phyloP scores from a whole-genome alignment of 371 early-diverging fungal species.

The Mortierella sp. region DNA sequence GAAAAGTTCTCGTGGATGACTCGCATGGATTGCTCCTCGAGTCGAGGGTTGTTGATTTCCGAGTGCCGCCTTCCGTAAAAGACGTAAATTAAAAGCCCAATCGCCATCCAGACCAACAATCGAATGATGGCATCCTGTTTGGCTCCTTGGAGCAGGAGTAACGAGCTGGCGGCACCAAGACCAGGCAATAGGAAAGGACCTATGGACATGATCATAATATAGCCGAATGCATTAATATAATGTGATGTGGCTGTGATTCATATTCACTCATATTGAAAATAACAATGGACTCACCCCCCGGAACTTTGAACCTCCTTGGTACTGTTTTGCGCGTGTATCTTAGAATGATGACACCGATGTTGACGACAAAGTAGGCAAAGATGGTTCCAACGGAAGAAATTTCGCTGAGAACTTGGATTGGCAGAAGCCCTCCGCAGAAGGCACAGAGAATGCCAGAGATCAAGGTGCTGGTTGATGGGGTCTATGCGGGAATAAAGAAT shows the following conservation, averaged over 20 bases:
- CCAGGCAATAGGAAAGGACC: slow-evolving; percentile 49
- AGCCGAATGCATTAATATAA: not conserved
- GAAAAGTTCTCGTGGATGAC: slow-evolving; percentile 53
- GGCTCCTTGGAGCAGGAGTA: slow-evolving; percentile 46
- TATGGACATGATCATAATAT: not conserved
- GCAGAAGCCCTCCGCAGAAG: slow-evolving; percentile 79
- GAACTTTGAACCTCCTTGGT: slow-evolving; percentile 84
- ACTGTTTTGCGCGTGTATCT: slow-evolving; percentile 81
- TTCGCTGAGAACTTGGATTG: slow-evolving; percentile 87
- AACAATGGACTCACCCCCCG: slow-evolving; percentile 63
- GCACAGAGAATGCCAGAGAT: slow-evolving; percentile 81
- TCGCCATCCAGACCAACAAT: slow-evolving; percentile 51
- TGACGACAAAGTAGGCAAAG: slow-evolving; percentile 89
- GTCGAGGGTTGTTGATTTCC: slow-evolving; percentile 50
- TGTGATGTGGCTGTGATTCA: not conserved
- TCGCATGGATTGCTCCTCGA: slow-evolving; percentile 49
- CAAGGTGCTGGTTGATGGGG: slow-evolving; percentile 83
- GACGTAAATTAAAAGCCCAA: slow-evolving; percentile 41
- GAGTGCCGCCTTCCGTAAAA: slow-evolving; percentile 53
- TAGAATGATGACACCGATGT: slow-evolving; percentile 81
- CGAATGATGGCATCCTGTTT: slow-evolving; percentile 40
- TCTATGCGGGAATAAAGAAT: slow-evolving; percentile 68
- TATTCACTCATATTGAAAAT: not conserved
- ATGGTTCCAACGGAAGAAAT: slow-evolving; percentile 91
- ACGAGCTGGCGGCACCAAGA: slow-evolving; percentile 42